Base-by-base conservation (phyloP, 306 rosid genomes). In the Fagus sylvatica region DNA sequence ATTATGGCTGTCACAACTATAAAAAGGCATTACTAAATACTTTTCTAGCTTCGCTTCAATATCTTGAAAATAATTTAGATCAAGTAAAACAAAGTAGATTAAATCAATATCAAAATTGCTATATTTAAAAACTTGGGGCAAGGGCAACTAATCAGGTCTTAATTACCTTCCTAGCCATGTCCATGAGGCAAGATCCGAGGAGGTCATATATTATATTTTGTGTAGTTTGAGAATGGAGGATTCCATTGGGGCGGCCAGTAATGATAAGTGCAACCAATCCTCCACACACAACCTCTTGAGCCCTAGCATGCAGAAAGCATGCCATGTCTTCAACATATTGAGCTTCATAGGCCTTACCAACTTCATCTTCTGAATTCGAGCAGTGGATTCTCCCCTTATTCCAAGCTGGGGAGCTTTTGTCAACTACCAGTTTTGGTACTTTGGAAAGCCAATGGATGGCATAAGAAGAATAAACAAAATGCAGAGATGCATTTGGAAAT, bases 151-250 rank as follows among this genome's bases (percentile, higher is more conserved):
- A 56, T 56, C 0, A n/a, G 22, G 40, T 17, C 57, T n/a, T n/a
- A n/a, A n/a, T 39, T 83, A 85, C 85, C 89, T 69, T 76, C 28
- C 41, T 62, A 12, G 74, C 71, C 87, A 86, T 48, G 34, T 86
- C 85, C 60, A 75, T 33, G 33, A 86, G 83, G 79, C 81, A 68
- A 55, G 73, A 67, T 7, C 71, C 85, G 16, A 86, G 7, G 40
- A 68, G 49, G 4, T 75, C 67, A 40, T 7, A 46, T 46, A 0
- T 10, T 46, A 10, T 10, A 64, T 55, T 15, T 28, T 57, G 15
- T 0, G 53, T 40, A 33, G 68, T 13, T 3, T 79, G 41, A 11
- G 83, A 80, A 48, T 43, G 71, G 55, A 34, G 61, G 9, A n/a
- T 28, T 5, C 28, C 74, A 41, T 43, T 16, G 1, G 75, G 48